Evolutionary conservation across 257 asterid genomes (phyloP).

Genomic region (Verbascum thapsus): DNA sequence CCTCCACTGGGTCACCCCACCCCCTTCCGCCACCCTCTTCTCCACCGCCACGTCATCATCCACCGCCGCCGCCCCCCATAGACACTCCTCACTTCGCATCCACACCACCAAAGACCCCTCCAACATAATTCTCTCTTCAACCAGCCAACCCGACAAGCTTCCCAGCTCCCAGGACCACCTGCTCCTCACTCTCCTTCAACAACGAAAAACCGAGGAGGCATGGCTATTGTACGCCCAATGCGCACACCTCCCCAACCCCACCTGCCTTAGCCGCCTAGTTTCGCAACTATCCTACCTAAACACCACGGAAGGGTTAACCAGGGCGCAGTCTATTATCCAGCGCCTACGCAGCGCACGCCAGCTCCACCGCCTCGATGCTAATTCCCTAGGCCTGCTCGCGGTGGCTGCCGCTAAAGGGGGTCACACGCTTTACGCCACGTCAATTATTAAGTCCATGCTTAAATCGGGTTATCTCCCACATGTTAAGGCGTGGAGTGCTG

Average conservation of each 20-base stretch:
- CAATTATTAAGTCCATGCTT: conserved; percentile 85
- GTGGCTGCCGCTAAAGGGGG: conserved; percentile 90
- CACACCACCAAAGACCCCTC: conserved; percentile 45
- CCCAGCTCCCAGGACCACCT: conserved; percentile 47
- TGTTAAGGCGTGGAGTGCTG: conserved; percentile 97
- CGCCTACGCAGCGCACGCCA: conserved; percentile 76
- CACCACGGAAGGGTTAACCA: conserved; percentile 54
- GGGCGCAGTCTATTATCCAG: conserved; percentile 82
- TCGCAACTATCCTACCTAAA: conserved; percentile 79
- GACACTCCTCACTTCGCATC: conserved; percentile 41
- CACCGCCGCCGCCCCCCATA: conserved; percentile 34
- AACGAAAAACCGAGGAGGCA: conserved; percentile 82
- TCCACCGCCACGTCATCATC: conserved; percentile 37
- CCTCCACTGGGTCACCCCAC: conserved; percentile 45
- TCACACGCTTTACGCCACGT: conserved; percentile 79
- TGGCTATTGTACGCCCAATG: conserved; percentile 66
- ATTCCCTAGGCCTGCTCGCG: conserved; percentile 90
- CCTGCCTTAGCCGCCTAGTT: conserved; percentile 90
- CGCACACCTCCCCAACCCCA: conserved; percentile 64
- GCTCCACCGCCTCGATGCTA: conserved; percentile 93
- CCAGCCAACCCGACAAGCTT: conserved; percentile 24
- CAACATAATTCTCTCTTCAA: conserved; percentile 33
- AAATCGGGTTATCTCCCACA: conserved; percentile 90
- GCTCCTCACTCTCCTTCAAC: conserved; percentile 73
- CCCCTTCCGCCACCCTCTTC: conserved; percentile 33